Evolutionary conservation across 306 rosid species (phyloP), one percentile per base, ranked within the genome.

Genomic region (Ormosia emarginata): DNA sequence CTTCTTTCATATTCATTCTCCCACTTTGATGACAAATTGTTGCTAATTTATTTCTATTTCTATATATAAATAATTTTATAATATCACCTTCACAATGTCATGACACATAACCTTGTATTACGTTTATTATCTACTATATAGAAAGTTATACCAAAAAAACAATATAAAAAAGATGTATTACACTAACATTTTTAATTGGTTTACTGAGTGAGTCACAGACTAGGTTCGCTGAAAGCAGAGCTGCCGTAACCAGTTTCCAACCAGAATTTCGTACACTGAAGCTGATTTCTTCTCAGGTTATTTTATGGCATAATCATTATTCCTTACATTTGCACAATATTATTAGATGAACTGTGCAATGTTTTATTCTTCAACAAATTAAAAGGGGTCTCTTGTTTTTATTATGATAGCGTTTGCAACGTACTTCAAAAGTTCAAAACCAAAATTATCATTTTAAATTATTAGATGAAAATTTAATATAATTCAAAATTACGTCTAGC

Each of bases 221-320:
- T 59, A 77, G 79, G 71, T 39, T 44, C 3, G 4, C 59, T n/a
- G 86, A 82, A 76, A 24, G 7, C 74, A 77, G 37, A 71, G 75
- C 55, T 43, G 15, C 14, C 29, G 56, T 6, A 6, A 67, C 70
- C 44, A 52, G 14, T 49, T 79, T 84, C 62, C 58, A 58, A 4
- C 81, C 84, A 46, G 84, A 79, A 32, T 79, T 65, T 12, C 53
- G 37, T 15, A 56, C 58, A 39, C 44, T 84, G 17, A 84, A 84
- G 84, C 84, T 67, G 81, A 84, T 79, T 84, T 74, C 81, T 74
- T 47, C 67, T 59, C 87, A 84, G 87, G 87, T 84, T 36, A 78
- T 40, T 47, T n/a, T 17, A 32, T 64, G n/a, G 49, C 73, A 24
- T 55, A 58, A 29, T 24, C 41, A 15, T 34, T 37, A 18, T 10